Evolutionary conservation across 1,139 yeast genomes (phyloP).

Genomic region (Nadsonia starkeyi-henricii): DNA sequence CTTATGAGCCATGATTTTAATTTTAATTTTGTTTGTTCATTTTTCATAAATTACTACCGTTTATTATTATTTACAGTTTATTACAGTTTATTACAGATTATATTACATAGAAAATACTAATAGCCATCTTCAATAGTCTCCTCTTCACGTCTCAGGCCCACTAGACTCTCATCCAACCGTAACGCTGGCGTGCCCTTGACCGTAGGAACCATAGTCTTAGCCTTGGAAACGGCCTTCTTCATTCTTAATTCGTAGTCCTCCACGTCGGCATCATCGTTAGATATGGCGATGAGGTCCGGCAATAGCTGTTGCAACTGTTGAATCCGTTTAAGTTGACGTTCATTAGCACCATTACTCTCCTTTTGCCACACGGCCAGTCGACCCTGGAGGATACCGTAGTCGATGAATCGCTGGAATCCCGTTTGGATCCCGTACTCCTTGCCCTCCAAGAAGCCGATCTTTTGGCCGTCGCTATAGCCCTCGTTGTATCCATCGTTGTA

Average conservation of each 20-base stretch:
- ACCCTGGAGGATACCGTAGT: slow-evolving; percentile 53
- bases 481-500: slow-evolving; percentile 47
- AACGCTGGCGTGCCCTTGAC: slow-evolving; percentile 14
- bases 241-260: slow-evolving; percentile 18
- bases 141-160: slow-evolving; percentile 19
- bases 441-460: slow-evolving; percentile 55
- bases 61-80: too few species aligned
- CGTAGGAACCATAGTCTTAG: slow-evolving; percentile 18
- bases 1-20: too few species aligned
- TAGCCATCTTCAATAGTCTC: slow-evolving; percentile 20
- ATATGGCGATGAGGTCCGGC: slow-evolving; percentile 14
- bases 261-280: slow-evolving; percentile 20
- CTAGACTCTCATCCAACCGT: slow-evolving; percentile 14
- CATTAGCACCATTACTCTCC: neutral
- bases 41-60: too few species aligned
- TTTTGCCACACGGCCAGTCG: slow-evolving; percentile 29
- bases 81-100: neutral
- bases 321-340: slow-evolving; percentile 9
- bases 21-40: too few species aligned
- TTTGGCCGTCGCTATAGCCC: slow-evolving; percentile 34
- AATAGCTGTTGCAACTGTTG: slow-evolving; percentile 14
- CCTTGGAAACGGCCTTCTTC: slow-evolving; percentile 20
- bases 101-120: neutral
- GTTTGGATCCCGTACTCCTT: slow-evolving; percentile 68
- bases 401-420: slow-evolving; percentile 54